Evolutionary conservation across 129 eudicot genomes (phyloP), one percentile per base, ranked within the genome.

Genomic region (Silybum marianum): DNA sequence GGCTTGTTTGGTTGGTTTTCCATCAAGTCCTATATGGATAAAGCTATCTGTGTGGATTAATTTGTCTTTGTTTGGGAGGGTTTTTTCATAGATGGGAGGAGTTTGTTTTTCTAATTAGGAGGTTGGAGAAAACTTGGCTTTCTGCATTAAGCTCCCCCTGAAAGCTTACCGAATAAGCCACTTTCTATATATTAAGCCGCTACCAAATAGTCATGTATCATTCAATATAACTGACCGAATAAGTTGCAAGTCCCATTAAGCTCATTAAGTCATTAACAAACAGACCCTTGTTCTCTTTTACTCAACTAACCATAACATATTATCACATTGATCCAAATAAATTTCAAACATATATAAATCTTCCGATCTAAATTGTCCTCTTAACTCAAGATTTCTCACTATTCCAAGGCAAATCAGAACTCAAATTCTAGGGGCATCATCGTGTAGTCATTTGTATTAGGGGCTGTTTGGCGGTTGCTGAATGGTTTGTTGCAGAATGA

Each of bases 361-460:
- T 63, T 63, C 5, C 9, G 4, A 65, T 22, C 69, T 22, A 65
- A 28, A 65, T 65, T 65, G 30, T 65, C 69, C 28, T 21, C 5
- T 38, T 38, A 9, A 65, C 13, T 65, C 69, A 22, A 23, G 28
- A 19, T 65, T 23, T 23, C 26, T 22, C 3, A 63, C 28, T 21
- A 8, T 21, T 63, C 28, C 69, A 14, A 78, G 42, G 23, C 30
- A 69, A 28, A 69, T 69, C 21, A 2, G 9, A 63, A 22, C 7
- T 36, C 72, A 21, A 76, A 4, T 76, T 75, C 70, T 32, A 30
- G 44, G 48, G 10, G 48, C 69, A 28, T 75, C 21, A 54, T 51
- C n/a, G n/a, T 65, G 11, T 26, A 25, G 66, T 68, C 69, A 40
- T 25, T 25, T 42, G 74, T 68, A 68, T 32, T 28, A 28, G 30